phyloP scores from a whole-genome alignment of 345 rosid genomes.

The Euphorbia pulcherrima region DNA sequence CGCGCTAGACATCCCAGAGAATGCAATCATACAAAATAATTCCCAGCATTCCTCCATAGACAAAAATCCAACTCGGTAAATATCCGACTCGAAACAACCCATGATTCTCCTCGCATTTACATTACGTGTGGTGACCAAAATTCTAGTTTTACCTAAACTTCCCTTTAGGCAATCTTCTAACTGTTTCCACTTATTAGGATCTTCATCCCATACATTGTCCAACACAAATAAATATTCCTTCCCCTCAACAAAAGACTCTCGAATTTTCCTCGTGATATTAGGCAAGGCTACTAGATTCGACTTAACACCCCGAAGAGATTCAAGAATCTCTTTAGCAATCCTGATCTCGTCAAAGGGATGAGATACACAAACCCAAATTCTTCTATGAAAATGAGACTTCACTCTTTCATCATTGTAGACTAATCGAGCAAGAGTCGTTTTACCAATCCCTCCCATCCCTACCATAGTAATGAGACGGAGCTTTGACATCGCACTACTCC shows the following conservation, averaged over 20 bases:
- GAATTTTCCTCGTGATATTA: accelerated
- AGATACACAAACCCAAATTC: constrained; percentile 20
- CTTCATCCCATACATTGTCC: constrained; percentile 8
- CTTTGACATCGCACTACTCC: background rate
- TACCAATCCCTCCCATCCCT: constrained; percentile 10
- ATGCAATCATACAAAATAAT: background rate
- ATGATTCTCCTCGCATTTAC: background rate
- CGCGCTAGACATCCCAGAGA: background rate
- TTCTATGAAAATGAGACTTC: background rate
- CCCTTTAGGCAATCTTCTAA: background rate
- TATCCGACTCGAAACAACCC: background rate
- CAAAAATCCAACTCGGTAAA: background rate
- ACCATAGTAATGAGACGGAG: background rate
- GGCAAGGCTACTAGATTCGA: background rate
- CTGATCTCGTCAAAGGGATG: background rate
- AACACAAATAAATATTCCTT: background rate
- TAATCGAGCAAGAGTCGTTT: constrained; percentile 8
- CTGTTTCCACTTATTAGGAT: background rate
- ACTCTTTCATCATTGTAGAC: background rate
- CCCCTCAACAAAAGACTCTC: too few species aligned
- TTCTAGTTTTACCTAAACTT: background rate
- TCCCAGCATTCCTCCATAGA: background rate
- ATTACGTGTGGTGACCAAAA: background rate
- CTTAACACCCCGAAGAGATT: background rate
- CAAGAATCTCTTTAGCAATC: constrained; percentile 6